These are phyloP conservation scores for Hammondia hammondi DNA, from an alignment of 169 alveolate genomes.

Conservation along the genomic window DNA sequence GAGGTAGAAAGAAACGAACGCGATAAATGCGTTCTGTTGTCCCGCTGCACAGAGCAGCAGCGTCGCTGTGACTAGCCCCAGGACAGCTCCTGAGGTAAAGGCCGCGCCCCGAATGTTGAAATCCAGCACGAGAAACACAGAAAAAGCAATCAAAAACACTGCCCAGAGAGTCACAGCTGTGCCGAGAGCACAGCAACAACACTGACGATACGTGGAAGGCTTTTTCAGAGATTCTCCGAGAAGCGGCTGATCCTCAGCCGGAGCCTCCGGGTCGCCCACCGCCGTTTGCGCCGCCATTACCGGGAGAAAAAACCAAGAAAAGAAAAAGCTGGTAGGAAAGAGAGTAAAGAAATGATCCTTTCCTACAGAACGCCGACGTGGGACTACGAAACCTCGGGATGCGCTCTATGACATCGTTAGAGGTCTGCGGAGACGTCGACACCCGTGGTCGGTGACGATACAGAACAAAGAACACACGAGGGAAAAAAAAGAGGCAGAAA, in stretches of 20 bases:
- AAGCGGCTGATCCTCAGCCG: conserved; percentile 44
- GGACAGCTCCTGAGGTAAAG: conserved; percentile 67
- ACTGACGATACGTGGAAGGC: conserved; percentile 57
- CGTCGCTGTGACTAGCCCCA: conserved; percentile 58
- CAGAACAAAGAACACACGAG: no score
- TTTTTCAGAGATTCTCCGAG: not conserved
- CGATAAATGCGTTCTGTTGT: conserved; percentile 59
- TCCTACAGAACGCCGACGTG: not conserved
- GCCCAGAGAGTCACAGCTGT: conserved; percentile 69
- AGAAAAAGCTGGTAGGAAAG: not conserved
- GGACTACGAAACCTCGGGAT: not conserved
- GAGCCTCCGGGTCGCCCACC: not conserved
- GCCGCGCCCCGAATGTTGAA: conserved; percentile 64
- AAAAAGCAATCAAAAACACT: conserved; percentile 59
- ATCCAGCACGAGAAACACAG: conserved; percentile 49
- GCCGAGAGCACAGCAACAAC: conserved; percentile 64
- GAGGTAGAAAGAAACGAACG: conserved; percentile 61
- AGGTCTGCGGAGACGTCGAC: no score
- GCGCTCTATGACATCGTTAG: no score
- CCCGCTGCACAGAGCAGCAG: conserved; percentile 64
- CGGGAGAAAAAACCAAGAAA: not conserved
- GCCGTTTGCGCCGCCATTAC: not conserved
- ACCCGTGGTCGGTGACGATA: no score
- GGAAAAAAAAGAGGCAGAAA: no score
- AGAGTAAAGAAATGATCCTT: not conserved